These are phyloP conservation scores for Rubroboletus pulcherrimus DNA, from an alignment of 768 basidiomycete species.

Conservation along the genomic window DNA sequence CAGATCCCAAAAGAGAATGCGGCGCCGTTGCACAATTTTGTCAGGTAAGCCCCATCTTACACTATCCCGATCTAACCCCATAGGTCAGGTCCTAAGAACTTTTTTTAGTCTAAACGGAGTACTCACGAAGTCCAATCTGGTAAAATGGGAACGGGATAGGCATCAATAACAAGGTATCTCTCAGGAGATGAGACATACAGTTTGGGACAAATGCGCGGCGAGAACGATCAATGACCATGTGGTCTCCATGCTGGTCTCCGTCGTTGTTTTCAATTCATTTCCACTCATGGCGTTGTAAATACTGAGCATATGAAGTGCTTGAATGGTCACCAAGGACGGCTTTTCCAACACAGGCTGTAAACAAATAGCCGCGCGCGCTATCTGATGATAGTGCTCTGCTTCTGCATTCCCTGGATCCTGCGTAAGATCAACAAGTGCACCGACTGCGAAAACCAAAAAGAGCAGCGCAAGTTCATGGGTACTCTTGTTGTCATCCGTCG, in stretches of 20 bases:
- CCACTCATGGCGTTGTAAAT: slow-evolving; percentile 70
- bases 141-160: slow-evolving; percentile 15
- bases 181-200: slow-evolving; percentile 39
- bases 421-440: slow-evolving; percentile 41
- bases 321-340: slow-evolving; percentile 67
- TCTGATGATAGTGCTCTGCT: slow-evolving; percentile 64
- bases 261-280: slow-evolving; percentile 46
- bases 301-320: slow-evolving; percentile 63
- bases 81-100: slow-evolving; percentile 7
- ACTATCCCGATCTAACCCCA: slow-evolving; percentile 54
- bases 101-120: slow-evolving; percentile 6
- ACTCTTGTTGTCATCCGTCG: slow-evolving; percentile 38
- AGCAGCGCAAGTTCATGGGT: slow-evolving; percentile 49
- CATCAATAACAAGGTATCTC: not conserved
- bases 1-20: slow-evolving; percentile 74
- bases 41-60: slow-evolving; percentile 59
- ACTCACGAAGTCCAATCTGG: slow-evolving; percentile 68
- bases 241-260: slow-evolving; percentile 69
- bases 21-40: slow-evolving; percentile 60
- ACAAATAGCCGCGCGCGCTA: slow-evolving; percentile 61
- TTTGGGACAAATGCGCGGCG: slow-evolving; percentile 63
- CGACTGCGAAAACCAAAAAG: slow-evolving; percentile 51
- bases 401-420: slow-evolving; percentile 33
- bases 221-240: slow-evolving; percentile 65
- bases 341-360: slow-evolving; percentile 69